Evolutionary conservation across 1,284 basidiomycete genomes (phyloP), one percentile per base, ranked within the genome.

Genomic region (Sphagnurus paluster): DNA sequence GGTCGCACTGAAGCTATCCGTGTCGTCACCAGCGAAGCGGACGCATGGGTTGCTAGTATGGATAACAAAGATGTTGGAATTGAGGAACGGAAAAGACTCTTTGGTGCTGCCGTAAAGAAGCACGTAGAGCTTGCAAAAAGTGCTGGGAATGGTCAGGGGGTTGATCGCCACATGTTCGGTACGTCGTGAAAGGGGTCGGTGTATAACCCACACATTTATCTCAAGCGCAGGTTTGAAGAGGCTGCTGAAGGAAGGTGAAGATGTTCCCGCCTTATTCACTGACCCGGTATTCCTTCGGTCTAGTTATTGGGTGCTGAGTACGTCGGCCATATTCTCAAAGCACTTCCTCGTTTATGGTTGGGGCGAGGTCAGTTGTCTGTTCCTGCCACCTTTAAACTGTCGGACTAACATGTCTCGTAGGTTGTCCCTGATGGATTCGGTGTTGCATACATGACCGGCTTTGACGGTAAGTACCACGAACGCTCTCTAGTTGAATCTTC

Each of bases 1-100:
- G 93, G 93, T 9, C 76, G 93, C 11, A 96, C 93, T 34, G 93
- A 96, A 70, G 84, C 87, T 23, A 90, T 96, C 50, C 77, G 93
- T 3, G 87, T 91, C 45, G 82, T 90, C 20, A 83, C 78, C 17
- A 70, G 68, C 29, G 87, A 92, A 65, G 79, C 80, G 32, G 83
- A 87, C 56, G 77, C 74, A 16, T 96, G 90, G 75, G 83, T 82
- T 30, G 64, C 67, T 45, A 82, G 83, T 43, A 93, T 95, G 90
- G 78, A 87, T 56, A 71, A 80, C 42, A 55, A 59, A 1, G 54
- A 49, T 6, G 63, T 64, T 16, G 61, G 54, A 6, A 64, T 60
- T 19, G 71, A 74, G 36, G 74, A 80, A 52, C 75, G 75, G 58
- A 77, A 78, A 57, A 62, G 54, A 39, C 64, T 87, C 39, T 87